phyloP scores from a whole-genome alignment of 768 basidiomycete species.

The Dioszegia aurantiaca region DNA sequence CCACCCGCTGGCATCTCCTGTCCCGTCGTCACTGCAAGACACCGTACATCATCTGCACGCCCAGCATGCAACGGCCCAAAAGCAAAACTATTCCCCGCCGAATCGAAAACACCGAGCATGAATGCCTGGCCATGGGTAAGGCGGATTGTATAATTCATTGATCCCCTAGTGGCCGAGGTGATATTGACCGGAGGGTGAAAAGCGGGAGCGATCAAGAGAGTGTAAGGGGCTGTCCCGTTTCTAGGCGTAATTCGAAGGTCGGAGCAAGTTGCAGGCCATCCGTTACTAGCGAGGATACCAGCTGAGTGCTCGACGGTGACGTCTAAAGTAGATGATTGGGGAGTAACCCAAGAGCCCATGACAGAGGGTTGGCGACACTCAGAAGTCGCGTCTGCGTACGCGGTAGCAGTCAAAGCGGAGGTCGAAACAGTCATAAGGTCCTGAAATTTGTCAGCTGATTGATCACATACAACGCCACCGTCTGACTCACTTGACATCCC shows the following conservation, averaged over 20 bases:
- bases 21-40: conserved; percentile 30
- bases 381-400: conserved; percentile 19
- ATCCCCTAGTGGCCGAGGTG: conserved; percentile 17
- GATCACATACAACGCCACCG: neutral
- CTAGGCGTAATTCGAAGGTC: conserved; percentile 37
- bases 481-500: conserved; percentile 37
- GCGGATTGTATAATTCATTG: conserved; percentile 39
- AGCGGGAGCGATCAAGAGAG: conserved; percentile 37
- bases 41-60: conserved; percentile 18
- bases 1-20: conserved; percentile 5
- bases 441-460: conserved; percentile 11
- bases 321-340: conserved; percentile 20
- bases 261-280: conserved; percentile 39
- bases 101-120: conserved; percentile 35
- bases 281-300: conserved; percentile 28
- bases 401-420: conserved; percentile 15
- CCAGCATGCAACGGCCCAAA: conserved; percentile 41
- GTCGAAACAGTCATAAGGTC: conserved; percentile 34
- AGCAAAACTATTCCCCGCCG: conserved; percentile 31
- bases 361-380: conserved; percentile 21
- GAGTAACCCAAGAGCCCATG: conserved; percentile 35
- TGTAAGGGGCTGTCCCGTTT: conserved; percentile 39
- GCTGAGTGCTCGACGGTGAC: conserved; percentile 25
- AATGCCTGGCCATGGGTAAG: conserved; percentile 44
- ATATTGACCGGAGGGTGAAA: conserved; percentile 43